A percentile compares a stretch with the other conserved stretches of the same genome.
Conservation (phyloP, 1,139 yeast genomes). For the Yamadazyma mexicana region DNA sequence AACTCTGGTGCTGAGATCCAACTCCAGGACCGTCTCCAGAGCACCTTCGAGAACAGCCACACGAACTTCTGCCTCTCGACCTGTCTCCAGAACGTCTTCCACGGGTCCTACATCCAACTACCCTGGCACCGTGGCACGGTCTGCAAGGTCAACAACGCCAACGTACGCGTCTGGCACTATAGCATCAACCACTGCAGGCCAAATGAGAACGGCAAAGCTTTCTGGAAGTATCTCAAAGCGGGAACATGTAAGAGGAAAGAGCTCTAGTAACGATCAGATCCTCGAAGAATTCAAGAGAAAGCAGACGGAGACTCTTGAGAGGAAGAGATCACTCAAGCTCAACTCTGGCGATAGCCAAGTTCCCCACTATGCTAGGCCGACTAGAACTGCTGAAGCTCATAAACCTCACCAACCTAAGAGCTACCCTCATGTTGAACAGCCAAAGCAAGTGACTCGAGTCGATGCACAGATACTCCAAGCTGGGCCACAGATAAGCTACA, state of each 20-base stretch:
- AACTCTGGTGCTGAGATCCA: constrained; percentile 16
- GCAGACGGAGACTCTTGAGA: neutral
- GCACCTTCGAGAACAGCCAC: constrained; percentile 1
- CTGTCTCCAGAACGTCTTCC: neutral
- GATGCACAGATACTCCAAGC: too few relatives aligned
- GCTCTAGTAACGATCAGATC: neutral
- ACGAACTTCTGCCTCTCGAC: neutral
- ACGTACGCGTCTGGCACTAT: neutral
- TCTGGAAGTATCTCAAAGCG: constrained; percentile 3
- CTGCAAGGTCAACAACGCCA: neutral
- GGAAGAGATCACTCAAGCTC: neutral
- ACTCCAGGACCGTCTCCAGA: constrained; percentile 1
- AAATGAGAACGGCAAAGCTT: constrained; percentile 6
- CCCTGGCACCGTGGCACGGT: neutral
- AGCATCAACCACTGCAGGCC: neutral
- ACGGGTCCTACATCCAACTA: neutral
- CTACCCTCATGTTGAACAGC: too few relatives aligned
- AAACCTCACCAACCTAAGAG: neutral
- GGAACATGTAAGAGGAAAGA: neutral
- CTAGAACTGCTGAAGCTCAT: neutral
- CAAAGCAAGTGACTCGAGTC: too few relatives aligned
- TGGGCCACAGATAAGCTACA: too few relatives aligned
- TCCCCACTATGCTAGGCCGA: constrained; percentile 4
- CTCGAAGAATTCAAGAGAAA: neutral
- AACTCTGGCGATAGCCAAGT: neutral